These are phyloP conservation scores for Podaxis carcinomalis DNA, from an alignment of 768 basidiomycete genomes.

Conservation along the genomic window DNA sequence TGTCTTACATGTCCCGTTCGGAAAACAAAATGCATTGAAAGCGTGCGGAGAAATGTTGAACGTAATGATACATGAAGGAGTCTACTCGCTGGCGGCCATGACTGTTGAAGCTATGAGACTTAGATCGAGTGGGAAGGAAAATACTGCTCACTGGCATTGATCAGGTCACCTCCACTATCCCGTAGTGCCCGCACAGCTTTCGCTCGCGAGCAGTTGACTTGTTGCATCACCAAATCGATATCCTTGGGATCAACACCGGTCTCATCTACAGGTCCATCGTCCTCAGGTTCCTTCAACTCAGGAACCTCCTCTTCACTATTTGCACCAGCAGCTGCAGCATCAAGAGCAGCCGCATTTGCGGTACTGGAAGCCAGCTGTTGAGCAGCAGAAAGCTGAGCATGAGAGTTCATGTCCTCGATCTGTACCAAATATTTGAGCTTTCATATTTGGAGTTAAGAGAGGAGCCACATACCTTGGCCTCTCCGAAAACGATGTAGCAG, in stretches of 20 bases:
- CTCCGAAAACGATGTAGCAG: slow-evolving; percentile 98
- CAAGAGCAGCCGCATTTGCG: slow-evolving; percentile 34
- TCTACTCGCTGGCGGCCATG: slow-evolving; percentile 90
- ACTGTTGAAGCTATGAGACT: slow-evolving; percentile 38
- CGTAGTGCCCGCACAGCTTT: slow-evolving; percentile 90
- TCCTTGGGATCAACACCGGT: slow-evolving; percentile 90
- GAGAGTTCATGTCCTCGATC: slow-evolving; percentile 87
- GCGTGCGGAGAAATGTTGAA: slow-evolving; percentile 24
- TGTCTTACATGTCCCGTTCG: neutral
- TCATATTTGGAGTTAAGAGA: neutral
- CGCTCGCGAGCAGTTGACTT: slow-evolving; percentile 86
- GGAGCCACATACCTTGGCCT: slow-evolving; percentile 67
- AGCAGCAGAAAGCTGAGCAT: slow-evolving; percentile 70
- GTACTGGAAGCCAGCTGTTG: slow-evolving; percentile 69
- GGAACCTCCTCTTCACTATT: slow-evolving; percentile 80
- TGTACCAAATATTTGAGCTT: slow-evolving; percentile 19
- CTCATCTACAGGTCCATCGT: slow-evolving; percentile 81
- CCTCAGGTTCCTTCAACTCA: slow-evolving; percentile 77
- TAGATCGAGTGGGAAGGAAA: neutral
- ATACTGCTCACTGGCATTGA: slow-evolving; percentile 84
- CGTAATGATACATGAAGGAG: slow-evolving; percentile 23
- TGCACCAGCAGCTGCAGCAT: slow-evolving; percentile 42
- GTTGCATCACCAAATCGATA: slow-evolving; percentile 87
- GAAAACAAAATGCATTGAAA: slow-evolving; percentile 20
- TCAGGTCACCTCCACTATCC: slow-evolving; percentile 90